Conservation (phyloP, 441 rosid genomes). For the Populus trichocarpa region DNA sequence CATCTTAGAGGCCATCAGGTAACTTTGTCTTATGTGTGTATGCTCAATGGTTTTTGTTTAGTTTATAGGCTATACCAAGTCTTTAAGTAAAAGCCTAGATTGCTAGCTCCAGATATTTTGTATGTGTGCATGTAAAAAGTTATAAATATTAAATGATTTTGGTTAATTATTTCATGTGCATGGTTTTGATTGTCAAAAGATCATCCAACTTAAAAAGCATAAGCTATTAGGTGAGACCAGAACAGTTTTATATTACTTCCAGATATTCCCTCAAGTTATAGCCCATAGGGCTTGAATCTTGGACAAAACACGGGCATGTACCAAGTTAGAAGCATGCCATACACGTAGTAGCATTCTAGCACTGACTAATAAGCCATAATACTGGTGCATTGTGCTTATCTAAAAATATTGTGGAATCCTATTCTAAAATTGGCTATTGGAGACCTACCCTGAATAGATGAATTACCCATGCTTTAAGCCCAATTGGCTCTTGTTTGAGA, state of each 20-base stretch:
- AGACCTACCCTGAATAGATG: background rate
- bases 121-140: background rate
- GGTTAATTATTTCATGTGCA: background rate
- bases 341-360: background rate
- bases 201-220: background rate
- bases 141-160: background rate
- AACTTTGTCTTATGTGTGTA: conserved; percentile 12
- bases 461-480: background rate
- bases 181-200: background rate
- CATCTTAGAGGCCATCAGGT: conserved; percentile 77
- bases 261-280: background rate
- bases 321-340: background rate
- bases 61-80: background rate
- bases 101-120: conserved; percentile 1
- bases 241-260: background rate
- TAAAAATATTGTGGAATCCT: background rate
- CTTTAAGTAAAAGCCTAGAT: background rate
- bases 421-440: background rate
- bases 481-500: background rate
- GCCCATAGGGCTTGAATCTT: background rate
- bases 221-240: background rate
- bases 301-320: background rate
- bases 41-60: background rate
- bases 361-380: background rate
- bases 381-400: background rate